Evolutionary conservation across 1,284 basidiomycete species (phyloP).

Genomic region (Jaminaea rosea): DNA sequence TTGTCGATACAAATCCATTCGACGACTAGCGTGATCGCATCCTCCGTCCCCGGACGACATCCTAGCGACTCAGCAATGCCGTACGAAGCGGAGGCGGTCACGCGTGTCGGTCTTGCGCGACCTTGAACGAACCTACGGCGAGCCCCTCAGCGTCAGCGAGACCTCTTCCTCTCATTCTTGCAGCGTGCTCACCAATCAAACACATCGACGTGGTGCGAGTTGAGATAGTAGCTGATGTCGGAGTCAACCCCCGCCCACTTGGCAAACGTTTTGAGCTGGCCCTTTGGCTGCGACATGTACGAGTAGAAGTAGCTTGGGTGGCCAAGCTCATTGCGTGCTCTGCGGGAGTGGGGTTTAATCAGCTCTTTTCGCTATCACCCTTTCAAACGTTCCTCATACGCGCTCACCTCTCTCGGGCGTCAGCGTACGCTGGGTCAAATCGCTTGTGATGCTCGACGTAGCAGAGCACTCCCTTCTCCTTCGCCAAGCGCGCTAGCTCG

Average conservation of each 20-base stretch:
- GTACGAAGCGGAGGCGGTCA: slow-evolving; percentile 75
- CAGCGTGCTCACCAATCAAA: too few relatives aligned
- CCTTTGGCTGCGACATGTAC: slow-evolving; percentile 86
- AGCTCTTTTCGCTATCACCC: too few relatives aligned
- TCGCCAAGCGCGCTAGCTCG: slow-evolving; percentile 64
- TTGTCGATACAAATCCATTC: slow-evolving; percentile 70
- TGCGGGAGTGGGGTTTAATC: too few relatives aligned
- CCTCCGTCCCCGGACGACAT: slow-evolving; percentile 74
- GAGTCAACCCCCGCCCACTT: slow-evolving; percentile 89
- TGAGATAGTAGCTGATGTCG: slow-evolving; percentile 65
- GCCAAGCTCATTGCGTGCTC: slow-evolving; percentile 64
- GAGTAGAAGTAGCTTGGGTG: slow-evolving; percentile 72
- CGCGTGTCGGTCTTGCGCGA: slow-evolving; percentile 63
- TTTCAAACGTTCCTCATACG: too few relatives aligned
- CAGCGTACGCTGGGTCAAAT: slow-evolving; percentile 86
- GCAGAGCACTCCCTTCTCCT: slow-evolving; percentile 70
- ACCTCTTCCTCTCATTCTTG: too few relatives aligned
- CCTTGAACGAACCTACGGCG: slow-evolving; percentile 64
- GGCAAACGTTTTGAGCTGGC: slow-evolving; percentile 74
- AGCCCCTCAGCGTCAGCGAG: too few relatives aligned
- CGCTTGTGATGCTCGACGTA: slow-evolving; percentile 72
- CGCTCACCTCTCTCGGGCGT: slow-evolving; percentile 67
- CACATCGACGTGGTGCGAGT: slow-evolving; percentile 82
- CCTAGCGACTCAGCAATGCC: slow-evolving; percentile 79
- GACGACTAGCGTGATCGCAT: slow-evolving; percentile 85